A percentile compares a stretch with the other conserved stretches of the same genome.
Evolutionary conservation across 2,329 filamentous ascomycete species (phyloP).

Genomic region (Microcera coccophila): DNA sequence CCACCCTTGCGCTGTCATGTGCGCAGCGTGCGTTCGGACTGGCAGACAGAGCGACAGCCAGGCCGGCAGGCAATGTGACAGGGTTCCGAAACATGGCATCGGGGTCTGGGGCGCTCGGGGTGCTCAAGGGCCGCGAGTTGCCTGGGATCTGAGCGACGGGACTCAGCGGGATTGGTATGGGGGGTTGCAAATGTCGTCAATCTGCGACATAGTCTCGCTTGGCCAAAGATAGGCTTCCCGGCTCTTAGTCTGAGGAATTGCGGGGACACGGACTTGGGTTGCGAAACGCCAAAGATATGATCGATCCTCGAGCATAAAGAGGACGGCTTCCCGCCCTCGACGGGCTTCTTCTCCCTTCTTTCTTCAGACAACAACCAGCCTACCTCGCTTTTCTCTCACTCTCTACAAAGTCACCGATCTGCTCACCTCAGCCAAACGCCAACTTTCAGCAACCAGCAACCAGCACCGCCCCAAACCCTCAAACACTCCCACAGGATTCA

Average conservation of each 20-base stretch:
- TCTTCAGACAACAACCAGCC: conserved; percentile 18
- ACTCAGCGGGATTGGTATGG: conserved; percentile 3
- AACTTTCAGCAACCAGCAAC: conserved; percentile 8
- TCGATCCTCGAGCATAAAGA: conserved; percentile 26
- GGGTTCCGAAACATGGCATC: neutral
- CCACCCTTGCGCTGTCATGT: conserved; percentile 19
- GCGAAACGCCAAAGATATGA: conserved; percentile 10
- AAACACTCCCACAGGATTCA: conserved; percentile 7
- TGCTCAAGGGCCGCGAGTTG: too few species aligned
- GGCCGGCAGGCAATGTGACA: conserved; percentile 2
- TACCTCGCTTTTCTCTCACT: conserved; percentile 10
- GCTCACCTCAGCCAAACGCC: conserved; percentile 25
- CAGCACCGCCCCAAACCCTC: neutral
- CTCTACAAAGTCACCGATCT: conserved; percentile 19
- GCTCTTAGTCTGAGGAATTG: conserved; percentile 4
- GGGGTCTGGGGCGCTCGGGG: neutral
- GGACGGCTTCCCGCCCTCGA: conserved; percentile 22
- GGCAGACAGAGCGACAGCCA: conserved; percentile 1
- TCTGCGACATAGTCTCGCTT: conserved; percentile 14
- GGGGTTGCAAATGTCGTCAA: conserved; percentile 10
- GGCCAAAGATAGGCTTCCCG: conserved; percentile 21
- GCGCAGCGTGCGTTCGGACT: too few species aligned
- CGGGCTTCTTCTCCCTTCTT: conserved; percentile 7
- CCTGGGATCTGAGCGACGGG: too few species aligned
- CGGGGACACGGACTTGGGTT: conserved; percentile 13